Conservation (phyloP, 495 filamentous ascomycete species). For the Jackrogersella multiformis region DNA sequence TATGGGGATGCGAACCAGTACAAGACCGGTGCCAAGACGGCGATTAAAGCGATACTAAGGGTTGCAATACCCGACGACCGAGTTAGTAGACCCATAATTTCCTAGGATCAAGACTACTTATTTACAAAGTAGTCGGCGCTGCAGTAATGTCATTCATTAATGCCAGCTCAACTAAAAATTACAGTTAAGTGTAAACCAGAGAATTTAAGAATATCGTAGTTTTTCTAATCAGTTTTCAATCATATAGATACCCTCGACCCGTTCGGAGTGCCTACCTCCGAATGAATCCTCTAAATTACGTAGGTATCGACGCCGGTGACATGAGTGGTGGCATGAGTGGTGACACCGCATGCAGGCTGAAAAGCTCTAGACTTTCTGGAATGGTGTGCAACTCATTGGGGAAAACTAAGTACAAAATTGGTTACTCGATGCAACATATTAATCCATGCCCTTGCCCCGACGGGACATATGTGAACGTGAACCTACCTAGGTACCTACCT, state of each 20-base stretch:
- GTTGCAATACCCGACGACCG: conserved; percentile 4
- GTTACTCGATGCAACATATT: conserved; percentile 34
- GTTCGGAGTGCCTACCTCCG: conserved; percentile 37
- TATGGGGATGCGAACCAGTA: conserved; percentile 16
- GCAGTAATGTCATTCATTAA: neutral
- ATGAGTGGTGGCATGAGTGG: conserved; percentile 33
- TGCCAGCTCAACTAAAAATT: neutral
- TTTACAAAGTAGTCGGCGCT: conserved; percentile 3
- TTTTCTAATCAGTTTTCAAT: neutral
- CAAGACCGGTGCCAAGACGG: conserved; percentile 5
- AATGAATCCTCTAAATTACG: conserved; percentile 18
- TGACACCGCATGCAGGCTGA: conserved; percentile 40
- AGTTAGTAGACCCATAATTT: conserved; percentile 17
- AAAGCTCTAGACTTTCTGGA: conserved; percentile 16
- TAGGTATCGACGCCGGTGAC: conserved; percentile 17
- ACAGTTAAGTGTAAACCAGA: neutral
- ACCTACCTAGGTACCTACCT: too few relatives aligned
- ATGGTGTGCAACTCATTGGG: conserved; percentile 24
- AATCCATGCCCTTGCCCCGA: conserved; percentile 13
- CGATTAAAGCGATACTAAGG: conserved; percentile 8
- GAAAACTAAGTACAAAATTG: conserved; percentile 23
- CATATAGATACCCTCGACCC: conserved; percentile 16
- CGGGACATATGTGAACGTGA: conserved; percentile 16
- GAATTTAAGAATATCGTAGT: neutral
- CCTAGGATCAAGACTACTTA: neutral